Evolutionary conservation across 257 asterid genomes (phyloP).

Genomic region (Sherardia arvensis): DNA sequence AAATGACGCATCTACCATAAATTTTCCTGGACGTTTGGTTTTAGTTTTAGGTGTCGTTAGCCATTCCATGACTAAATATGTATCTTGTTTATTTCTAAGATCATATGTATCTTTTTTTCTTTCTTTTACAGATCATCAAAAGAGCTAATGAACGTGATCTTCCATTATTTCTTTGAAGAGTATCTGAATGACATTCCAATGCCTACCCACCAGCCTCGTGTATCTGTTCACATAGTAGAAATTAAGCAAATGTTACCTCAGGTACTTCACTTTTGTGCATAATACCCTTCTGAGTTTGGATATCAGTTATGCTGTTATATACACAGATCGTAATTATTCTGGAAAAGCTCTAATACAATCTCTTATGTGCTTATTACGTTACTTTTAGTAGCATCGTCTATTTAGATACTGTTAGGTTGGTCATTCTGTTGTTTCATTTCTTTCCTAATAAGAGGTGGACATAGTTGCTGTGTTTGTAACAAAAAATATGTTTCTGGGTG

Average conservation of each 20-base stretch:
- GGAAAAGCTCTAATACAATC: not conserved
- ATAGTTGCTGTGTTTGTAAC: not conserved
- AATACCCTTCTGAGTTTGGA: not conserved
- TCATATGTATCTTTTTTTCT: not conserved
- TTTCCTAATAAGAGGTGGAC: not conserved
- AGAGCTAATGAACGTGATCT: constrained; percentile 61
- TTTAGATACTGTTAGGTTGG: not conserved
- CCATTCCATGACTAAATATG: not conserved
- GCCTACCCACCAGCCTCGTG: constrained; percentile 81
- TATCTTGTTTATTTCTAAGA: too few relatives aligned
- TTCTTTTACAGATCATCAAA: constrained; percentile 51
- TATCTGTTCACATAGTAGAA: constrained; percentile 60
- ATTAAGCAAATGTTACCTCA: constrained; percentile 67
- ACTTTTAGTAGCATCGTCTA: not conserved
- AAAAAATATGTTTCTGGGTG: too few relatives aligned
- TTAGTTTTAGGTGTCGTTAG: not conserved
- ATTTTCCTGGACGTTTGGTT: not conserved
- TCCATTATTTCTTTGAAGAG: constrained; percentile 75
- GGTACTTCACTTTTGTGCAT: constrained; percentile 31
- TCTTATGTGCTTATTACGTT: too few relatives aligned
- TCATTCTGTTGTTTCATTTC: not conserved
- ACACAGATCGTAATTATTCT: not conserved
- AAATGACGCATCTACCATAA: not conserved
- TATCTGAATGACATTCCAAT: constrained; percentile 70
- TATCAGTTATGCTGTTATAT: not conserved